Evolutionary conservation across 1,284 basidiomycete genomes (phyloP).

Genomic region (Trametes hirsuta): DNA sequence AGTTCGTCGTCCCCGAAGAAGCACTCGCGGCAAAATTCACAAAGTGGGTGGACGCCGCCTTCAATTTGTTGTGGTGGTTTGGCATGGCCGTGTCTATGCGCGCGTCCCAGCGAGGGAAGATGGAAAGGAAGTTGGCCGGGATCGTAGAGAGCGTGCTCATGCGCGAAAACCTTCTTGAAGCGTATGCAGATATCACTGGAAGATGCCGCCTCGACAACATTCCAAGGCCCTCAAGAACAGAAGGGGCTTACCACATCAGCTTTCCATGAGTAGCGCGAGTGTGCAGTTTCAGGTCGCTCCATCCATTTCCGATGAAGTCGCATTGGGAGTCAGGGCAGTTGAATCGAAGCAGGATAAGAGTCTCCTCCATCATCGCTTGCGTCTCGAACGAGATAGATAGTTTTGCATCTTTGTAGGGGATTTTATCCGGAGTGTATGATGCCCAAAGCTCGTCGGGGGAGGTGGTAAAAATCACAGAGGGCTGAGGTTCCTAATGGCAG

Average conservation of each 20-base stretch:
- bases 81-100: conserved; percentile 40
- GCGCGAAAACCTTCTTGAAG: conserved; percentile 93
- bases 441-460: conserved; percentile 69
- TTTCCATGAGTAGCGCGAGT: conserved; percentile 76
- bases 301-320: conserved; percentile 83
- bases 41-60: conserved; percentile 80
- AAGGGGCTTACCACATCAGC: conserved; percentile 73
- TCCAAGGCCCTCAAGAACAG: neutral
- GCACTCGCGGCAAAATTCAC: conserved; percentile 89
- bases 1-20: conserved; percentile 93
- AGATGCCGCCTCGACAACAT: neutral
- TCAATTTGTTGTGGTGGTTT: conserved; percentile 59
- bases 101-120: conserved; percentile 73
- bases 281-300: conserved; percentile 89
- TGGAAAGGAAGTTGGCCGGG: conserved; percentile 73
- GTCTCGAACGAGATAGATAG: conserved; percentile 89
- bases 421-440: conserved; percentile 59
- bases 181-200: conserved; percentile 86
- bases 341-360: conserved; percentile 87
- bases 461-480: conserved; percentile 80
- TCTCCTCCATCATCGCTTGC: conserved; percentile 93
- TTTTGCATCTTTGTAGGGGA: conserved; percentile 75
- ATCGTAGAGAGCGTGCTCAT: conserved; percentile 91
- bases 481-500: conserved; percentile 68
- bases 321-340: conserved; percentile 86